These are phyloP conservation scores for Boletus barrowsii DNA, from an alignment of 768 basidiomycete species.

Conservation along the genomic window DNA sequence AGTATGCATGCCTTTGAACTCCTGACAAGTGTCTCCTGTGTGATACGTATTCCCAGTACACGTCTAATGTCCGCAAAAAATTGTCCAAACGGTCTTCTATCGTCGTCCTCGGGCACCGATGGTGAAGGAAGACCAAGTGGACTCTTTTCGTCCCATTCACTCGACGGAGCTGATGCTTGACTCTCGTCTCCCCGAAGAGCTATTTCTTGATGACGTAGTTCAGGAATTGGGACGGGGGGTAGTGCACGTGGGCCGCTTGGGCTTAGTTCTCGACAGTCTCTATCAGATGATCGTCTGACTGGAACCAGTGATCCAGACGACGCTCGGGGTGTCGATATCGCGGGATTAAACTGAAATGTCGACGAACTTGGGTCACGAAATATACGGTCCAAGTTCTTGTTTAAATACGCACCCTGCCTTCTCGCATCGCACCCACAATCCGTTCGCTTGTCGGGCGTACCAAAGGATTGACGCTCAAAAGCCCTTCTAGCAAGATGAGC, in stretches of 20 bases:
- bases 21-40: slow-evolving; percentile 23
- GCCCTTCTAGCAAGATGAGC: slow-evolving; percentile 67
- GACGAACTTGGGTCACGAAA: background rate
- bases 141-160: slow-evolving; percentile 10
- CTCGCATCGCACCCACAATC: slow-evolving; percentile 63
- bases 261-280: slow-evolving; percentile 12
- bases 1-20: slow-evolving; percentile 36
- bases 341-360: slow-evolving; percentile 31
- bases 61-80: background rate
- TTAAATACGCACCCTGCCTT: slow-evolving; percentile 61
- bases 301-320: slow-evolving; percentile 24
- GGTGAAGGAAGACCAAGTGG: slow-evolving; percentile 17
- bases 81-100: background rate
- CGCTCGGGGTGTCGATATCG: background rate
- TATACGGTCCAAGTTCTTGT: background rate
- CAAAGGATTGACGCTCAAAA: slow-evolving; percentile 60
- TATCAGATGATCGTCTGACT: slow-evolving; percentile 14
- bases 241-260: slow-evolving; percentile 12
- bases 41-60: slow-evolving; percentile 6
- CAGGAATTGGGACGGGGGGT: slow-evolving; percentile 12
- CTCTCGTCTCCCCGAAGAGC: background rate
- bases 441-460: slow-evolving; percentile 71
- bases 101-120: background rate
- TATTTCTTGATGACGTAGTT: slow-evolving; percentile 1
- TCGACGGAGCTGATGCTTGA: background rate